Evolutionary conservation across 179 eudicot genomes (phyloP), one percentile per base, ranked within the genome.

Genomic region (Amaranthus tricolor): DNA sequence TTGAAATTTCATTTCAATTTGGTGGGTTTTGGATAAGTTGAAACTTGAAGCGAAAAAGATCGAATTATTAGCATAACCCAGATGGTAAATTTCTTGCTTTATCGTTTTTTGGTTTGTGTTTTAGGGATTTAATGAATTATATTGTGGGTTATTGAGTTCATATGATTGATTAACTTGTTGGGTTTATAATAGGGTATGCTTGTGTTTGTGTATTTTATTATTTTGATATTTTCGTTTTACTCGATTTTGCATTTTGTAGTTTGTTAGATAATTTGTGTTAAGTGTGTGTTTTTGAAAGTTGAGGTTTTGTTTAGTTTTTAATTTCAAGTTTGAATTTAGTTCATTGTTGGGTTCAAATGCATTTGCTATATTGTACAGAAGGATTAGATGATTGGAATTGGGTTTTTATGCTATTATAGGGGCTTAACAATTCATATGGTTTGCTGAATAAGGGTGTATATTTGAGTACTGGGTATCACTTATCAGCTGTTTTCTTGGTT

Each of bases 11-110:
- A 57, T 16, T 53, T n/a, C 20, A 44, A 63, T 72, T 64, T 72
- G 77, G 70, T 78, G 77, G 74, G 68, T 31, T 73, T 79, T 74
- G 75, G 62, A 68, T 68, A 77, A 76, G 54, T 57, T 77, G 77
- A 81, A 74, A 61, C n/a, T 53, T 67, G 14, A 59, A 50, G 73
- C 50, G 43, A 60, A 63, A 71, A 49, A 59, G n/a, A 62, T 54
- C 60, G 20, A 8, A 6, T 73, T 50, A 13, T 6, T 59, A 55
- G 53, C 45, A 54, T 20, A 53, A 17, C 62, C 7, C 71, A 77
- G 68, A 81, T 81, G 83, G 83, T 81, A 81, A 77, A 0, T 40
- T 68, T 77, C 21, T 61, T 53, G 10, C 45, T 9, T 49, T 68
- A 21, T 17, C 14, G 3, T 31, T 6, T 69, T 58, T 50, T 60